Percentiles rank a stretch among this genome's conserved stretches.
These are phyloP conservation scores for Amanita phalloides DNA, from an alignment of 768 basidiomycete genomes.

Conservation along the genomic window DNA sequence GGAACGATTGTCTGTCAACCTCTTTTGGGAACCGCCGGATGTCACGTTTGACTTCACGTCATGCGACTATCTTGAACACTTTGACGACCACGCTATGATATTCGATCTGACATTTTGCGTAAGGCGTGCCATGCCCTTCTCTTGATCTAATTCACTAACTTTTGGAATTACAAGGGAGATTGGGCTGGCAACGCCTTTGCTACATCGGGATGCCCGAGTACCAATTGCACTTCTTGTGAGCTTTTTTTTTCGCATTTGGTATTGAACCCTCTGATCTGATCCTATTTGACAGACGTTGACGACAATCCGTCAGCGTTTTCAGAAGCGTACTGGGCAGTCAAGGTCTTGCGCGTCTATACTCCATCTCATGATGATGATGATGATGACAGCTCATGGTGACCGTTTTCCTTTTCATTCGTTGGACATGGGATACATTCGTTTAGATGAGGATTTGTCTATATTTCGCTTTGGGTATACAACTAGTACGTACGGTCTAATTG, in stretches of 20 bases:
- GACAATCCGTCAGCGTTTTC: conserved; percentile 46
- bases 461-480: background rate
- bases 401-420: background rate
- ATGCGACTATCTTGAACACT: conserved; percentile 44
- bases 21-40: conserved; percentile 34
- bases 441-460: background rate
- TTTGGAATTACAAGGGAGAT: conserved; percentile 25
- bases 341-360: conserved; percentile 46
- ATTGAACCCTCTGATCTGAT: background rate
- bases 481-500: background rate
- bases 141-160: background rate
- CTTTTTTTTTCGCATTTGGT: background rate
- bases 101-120: conserved; percentile 59
- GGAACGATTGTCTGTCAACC: background rate
- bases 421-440: background rate
- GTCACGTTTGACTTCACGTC: conserved; percentile 32
- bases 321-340: conserved; percentile 65
- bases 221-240: conserved; percentile 37
- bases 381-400: background rate
- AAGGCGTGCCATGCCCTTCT: conserved; percentile 13
- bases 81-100: conserved; percentile 40
- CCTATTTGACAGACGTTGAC: conserved; percentile 34
- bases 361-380: background rate
- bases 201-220: conserved; percentile 28
- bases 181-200: conserved; percentile 37